Percentiles rank a stretch among this genome's conserved stretches.
phyloP scores from a whole-genome alignment of 2,329 filamentous ascomycete species.

The Ophiostoma perfectum region DNA sequence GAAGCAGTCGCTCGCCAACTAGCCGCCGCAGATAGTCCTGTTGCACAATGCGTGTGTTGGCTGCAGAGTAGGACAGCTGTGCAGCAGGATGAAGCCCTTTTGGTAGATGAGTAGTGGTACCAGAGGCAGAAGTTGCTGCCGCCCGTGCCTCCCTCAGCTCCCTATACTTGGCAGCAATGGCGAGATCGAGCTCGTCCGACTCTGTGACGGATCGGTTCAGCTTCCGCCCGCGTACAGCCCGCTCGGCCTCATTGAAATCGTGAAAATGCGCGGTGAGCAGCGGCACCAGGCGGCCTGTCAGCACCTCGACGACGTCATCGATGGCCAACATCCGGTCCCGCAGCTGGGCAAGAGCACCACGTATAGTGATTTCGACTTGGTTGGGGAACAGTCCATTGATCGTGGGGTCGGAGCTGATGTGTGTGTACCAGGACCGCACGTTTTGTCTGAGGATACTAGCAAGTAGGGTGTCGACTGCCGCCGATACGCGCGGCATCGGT shows the following conservation, averaged over 20 bases:
- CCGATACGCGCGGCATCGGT: slow-evolving; percentile 69
- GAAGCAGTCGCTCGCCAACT: slow-evolving; percentile 61
- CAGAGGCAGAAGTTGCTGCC: neutral
- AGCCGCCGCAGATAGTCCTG: slow-evolving; percentile 81
- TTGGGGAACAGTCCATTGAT: slow-evolving; percentile 58
- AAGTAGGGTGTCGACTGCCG: slow-evolving; percentile 73
- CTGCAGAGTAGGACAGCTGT: slow-evolving; percentile 72
- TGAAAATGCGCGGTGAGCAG: slow-evolving; percentile 82
- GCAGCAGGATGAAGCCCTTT: slow-evolving; percentile 76
- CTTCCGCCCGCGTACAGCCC: slow-evolving; percentile 77
- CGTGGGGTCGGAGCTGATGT: slow-evolving; percentile 59
- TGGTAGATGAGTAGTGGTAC: neutral
- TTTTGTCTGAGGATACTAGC: slow-evolving; percentile 76
- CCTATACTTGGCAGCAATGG: slow-evolving; percentile 89
- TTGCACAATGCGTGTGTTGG: slow-evolving; percentile 65
- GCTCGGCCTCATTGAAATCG: slow-evolving; percentile 87
- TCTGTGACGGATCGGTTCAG: slow-evolving; percentile 87
- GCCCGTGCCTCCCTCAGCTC: slow-evolving; percentile 39
- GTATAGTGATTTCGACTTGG: slow-evolving; percentile 76
- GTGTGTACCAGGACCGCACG: slow-evolving; percentile 79
- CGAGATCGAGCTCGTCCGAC: slow-evolving; percentile 90
- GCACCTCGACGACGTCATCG: slow-evolving; percentile 82
- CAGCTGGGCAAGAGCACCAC: slow-evolving; percentile 65
- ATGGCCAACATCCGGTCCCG: slow-evolving; percentile 66
- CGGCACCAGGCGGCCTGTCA: slow-evolving; percentile 77